Base-by-base conservation (phyloP, 1,139 yeast genomes). In the Yamadazyma pseudoaaseri region DNA sequence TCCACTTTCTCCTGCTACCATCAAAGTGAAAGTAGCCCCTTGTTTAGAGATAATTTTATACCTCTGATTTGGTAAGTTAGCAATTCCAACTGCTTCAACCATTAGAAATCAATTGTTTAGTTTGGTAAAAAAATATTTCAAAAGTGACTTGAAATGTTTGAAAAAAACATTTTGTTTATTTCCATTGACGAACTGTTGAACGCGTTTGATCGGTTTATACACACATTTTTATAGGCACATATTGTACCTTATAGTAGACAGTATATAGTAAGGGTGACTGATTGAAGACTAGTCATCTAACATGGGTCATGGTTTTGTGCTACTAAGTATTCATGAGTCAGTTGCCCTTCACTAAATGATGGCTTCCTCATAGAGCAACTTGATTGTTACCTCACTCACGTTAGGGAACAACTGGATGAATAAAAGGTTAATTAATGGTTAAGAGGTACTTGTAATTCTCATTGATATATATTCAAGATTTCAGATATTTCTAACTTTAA, bases 1-100 rank as follows among this genome's bases (percentile, higher is more conserved):
- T 5, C 97, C 97, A 38, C 92, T 81, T 62, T 90, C 97, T 51
- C 98, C 98, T 30, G 95, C 94, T 27, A 92, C 83, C 97, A 92
- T 87, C 46, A 92, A 52, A 34, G 97, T 92, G 69, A 90, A 86
- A 16, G 84, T 76, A 39, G 95, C 90, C 28, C 97, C 98, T 45
- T 81, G 75, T 49, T 86, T 84, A 45, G 95, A 84, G 36, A 90
- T 89, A 48, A 87, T 83, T 60, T 87, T 90, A 67, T 86, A 87
- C 83, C 94, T 76, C 69, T 92, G 98, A 57, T 89, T 89, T 38
- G 98, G 97, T 51, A 92, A 74, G 51, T 86, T 85, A 37, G 95
- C 79, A 50, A 90, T 81, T 43, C 98, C 98, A 47, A 90, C 75
- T 36, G 79, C 73, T 58, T 76, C 82, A 38, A 65, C 69, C 70